Evolutionary conservation across 164 flowering plant species (phyloP), one percentile per base, ranked within the genome.

Genomic region (Taxillus chinensis): DNA sequence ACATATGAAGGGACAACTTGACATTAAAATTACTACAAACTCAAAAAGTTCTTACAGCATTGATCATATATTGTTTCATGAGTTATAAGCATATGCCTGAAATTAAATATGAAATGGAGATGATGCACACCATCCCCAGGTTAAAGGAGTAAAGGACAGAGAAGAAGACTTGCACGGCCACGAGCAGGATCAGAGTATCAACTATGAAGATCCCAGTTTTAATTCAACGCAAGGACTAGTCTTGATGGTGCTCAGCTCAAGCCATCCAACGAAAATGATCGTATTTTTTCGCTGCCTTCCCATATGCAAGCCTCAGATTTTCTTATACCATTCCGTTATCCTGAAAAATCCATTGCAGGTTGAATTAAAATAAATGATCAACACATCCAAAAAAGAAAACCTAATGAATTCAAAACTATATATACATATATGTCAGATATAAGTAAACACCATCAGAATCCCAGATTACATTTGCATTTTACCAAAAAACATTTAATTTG

Each of bases 1-100:
- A 79, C 79, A 78, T 58, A 62, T 62, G 57, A 42, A 49, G 49
- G 56, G 61, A 41, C 15, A 7, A 57, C 45, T 45, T 7, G 16
- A 55, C 38, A 72, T 45, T 67, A 65, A 68, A 52, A 66, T 16
- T 15, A 63, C 71, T 70, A 63, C 71, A 76, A 70, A 61, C 45
- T 69, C 60, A 67, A 71, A 2, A 27, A 69, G 76, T 68, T 65
- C 67, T 65, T 63, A 65, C 66, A 62, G 59, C 70, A 73, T 63
- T 9, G 1, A 5, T 55, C 54, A 64, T 66, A 63, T 60, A 63
- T 27, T 27, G 68, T 54, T 53, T 70, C 60, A 59, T 62, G 70
- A 54, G 69, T 69, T 63, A 78, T 66, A 78, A 76, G 75, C 68
- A 68, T 68, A 62, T 72, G 80, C 70, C 73, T 50, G 58, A 64